A percentile compares a stretch with the other conserved stretches of the same genome.
Evolutionary conservation across 306 rosid species (phyloP).

Genomic region (Morella rubra): DNA sequence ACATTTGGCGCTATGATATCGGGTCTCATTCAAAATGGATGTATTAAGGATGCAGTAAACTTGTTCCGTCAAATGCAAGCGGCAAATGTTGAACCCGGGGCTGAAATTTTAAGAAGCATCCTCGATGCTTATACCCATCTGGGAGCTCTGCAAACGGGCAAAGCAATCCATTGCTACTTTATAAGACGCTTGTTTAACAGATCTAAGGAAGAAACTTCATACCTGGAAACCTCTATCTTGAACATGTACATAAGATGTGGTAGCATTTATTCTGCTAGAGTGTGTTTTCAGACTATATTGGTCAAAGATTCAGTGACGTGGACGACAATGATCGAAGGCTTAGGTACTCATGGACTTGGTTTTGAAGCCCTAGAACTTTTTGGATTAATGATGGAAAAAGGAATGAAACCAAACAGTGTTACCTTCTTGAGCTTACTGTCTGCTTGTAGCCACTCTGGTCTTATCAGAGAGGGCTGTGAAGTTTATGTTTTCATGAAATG

Average conservation of each 20-base stretch:
- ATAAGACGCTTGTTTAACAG: conserved; percentile 28
- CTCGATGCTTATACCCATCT: conserved; percentile 54
- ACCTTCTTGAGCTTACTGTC: conserved; percentile 59
- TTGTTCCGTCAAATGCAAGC: conserved; percentile 49
- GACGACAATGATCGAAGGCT: conserved; percentile 65
- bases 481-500: conserved; percentile 50
- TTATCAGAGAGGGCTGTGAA: conserved; percentile 51
- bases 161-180: conserved; percentile 43
- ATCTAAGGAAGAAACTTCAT: conserved; percentile 14
- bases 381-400: conserved; percentile 37
- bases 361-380: conserved; percentile 36
- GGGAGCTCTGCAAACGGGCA: conserved; percentile 54
- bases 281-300: conserved; percentile 34
- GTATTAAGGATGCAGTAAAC: conserved; percentile 36
- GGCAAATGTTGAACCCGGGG: conserved; percentile 24
- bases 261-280: conserved; percentile 39
- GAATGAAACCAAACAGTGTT: conserved; percentile 45
- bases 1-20: conserved; percentile 56
- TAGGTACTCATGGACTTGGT: conserved; percentile 55
- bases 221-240: conserved; percentile 48
- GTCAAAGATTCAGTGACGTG: conserved; percentile 53
- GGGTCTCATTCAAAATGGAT: conserved; percentile 51
- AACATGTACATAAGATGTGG: conserved; percentile 61
- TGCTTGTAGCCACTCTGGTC: conserved; percentile 67
- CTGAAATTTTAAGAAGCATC: conserved; percentile 45